Evolutionary conservation across 2,329 filamentous ascomycete genomes (phyloP), one percentile per base, ranked within the genome.

Genomic region (Anisogramma anomala): DNA sequence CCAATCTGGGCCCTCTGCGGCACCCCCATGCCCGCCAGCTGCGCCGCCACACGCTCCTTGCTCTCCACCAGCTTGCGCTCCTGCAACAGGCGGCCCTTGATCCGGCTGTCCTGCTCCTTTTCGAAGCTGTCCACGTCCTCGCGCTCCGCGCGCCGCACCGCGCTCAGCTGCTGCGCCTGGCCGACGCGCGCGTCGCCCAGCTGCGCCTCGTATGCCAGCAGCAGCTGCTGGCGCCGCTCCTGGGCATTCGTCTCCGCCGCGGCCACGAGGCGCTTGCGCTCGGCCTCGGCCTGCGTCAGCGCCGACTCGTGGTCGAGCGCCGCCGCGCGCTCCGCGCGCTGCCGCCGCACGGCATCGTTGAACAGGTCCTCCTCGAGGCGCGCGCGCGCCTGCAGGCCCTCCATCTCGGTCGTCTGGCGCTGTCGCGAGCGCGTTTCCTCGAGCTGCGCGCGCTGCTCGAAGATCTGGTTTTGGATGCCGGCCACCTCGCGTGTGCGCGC

Each of bases 401-500:
- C 51, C 1, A 75, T 48, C 26, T 74, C 69, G 19, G 69, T 62
- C 23, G 51, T 55, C 33, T 65, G 69, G 11, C 64, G 55, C n/a
- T 65, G 64, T 14, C 62, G 62, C 17, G 65, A 65, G 6, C 69
- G 66, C 9, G 63, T 59, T 41, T 73, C 70, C 42, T 76, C 72
- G 19, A 74, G 60, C 43, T 71, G 66, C 0, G 67, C 62, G 36
- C 68, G 67, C 35, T 65, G 61, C 0, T 60, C 56, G 52, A 63
- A 66, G 36, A 76, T 70, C 41, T 70, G 63, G 39, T 66, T 63
- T 46, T 74, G 69, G 0, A 73, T 61, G 1, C 57, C 58, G 0
- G 72, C 71, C 0, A 74, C 59, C 50, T 76, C 72, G 23, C 64
- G 64, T 17, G 64, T 66, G 3, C 71, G 66, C 5, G 64, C 63